These are phyloP conservation scores for Triticum dicoccoides DNA, from an alignment of 176 grass and related monocot genomes.

Conservation along the genomic window DNA sequence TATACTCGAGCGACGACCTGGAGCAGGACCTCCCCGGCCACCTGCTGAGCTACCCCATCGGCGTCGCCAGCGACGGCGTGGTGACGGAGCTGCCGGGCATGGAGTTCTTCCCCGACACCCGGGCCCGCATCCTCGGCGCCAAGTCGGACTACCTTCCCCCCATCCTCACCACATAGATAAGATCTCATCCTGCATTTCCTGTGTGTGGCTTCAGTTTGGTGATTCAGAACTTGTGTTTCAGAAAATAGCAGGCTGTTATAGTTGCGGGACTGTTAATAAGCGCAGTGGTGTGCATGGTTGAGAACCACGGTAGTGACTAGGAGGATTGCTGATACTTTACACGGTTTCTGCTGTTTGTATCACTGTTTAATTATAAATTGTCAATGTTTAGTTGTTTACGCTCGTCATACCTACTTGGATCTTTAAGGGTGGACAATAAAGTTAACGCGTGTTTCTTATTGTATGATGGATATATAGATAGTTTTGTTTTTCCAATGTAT, in stretches of 20 bases:
- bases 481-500: too few relatives aligned
- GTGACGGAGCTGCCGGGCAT: constrained; percentile 39
- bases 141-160: constrained; percentile 73
- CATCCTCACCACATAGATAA: constrained; percentile 68
- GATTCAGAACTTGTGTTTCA: not conserved
- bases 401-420: not conserved
- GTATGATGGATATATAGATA: too few relatives aligned
- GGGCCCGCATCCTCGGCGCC: constrained; percentile 47
- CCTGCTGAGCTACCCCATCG: constrained; percentile 65
- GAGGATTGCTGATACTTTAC: not conserved
- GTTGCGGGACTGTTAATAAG: not conserved
- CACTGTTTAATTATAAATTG: not conserved
- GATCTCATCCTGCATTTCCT: not conserved
- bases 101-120: constrained; percentile 72
- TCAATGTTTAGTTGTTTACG: not conserved
- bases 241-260: constrained; percentile 2
- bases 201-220: not conserved
- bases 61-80: constrained; percentile 7
- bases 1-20: constrained; percentile 46
- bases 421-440: too few relatives aligned
- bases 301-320: constrained; percentile 2
- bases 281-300: constrained; percentile 14
- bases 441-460: too few relatives aligned
- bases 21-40: constrained; percentile 64
- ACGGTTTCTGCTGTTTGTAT: not conserved